Conservation (phyloP, 179 eudicot genomes). For the Heliamphora pulchella region DNA sequence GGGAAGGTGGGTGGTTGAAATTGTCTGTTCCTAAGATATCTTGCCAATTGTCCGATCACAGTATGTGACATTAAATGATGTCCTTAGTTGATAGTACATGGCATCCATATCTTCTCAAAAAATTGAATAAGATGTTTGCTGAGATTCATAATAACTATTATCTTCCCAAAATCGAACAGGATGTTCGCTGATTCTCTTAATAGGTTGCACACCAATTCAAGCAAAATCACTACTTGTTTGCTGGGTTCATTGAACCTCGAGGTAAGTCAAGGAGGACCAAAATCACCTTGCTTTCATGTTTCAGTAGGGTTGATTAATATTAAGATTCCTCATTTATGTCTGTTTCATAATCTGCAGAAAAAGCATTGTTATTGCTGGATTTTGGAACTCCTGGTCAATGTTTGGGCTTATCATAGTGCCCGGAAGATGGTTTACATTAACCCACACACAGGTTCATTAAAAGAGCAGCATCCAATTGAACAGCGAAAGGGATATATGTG, state of each 20-base stretch:
- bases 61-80: not conserved
- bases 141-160: not conserved
- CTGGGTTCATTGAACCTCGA: constrained; percentile 60
- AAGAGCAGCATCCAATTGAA: constrained; percentile 81
- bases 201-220: constrained; percentile 47
- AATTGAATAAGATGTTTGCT: not conserved
- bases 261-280: constrained; percentile 32
- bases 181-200: constrained; percentile 93
- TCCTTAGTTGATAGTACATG: not conserved
- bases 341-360: constrained; percentile 41
- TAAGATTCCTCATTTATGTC: not conserved
- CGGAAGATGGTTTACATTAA: constrained; percentile 78
- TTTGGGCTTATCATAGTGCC: constrained; percentile 97
- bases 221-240: constrained; percentile 37
- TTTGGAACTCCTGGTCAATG: constrained; percentile 78
- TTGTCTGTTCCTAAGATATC: not conserved
- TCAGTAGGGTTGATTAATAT: not conserved
- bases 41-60: not conserved
- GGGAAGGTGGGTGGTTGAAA: no score
- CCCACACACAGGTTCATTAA: constrained; percentile 57
- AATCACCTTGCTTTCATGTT: not conserved
- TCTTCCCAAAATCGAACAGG: constrained; percentile 38
- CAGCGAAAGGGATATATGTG: constrained; percentile 73
- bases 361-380: constrained; percentile 83
- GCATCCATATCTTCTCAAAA: no score